These are phyloP conservation scores for Linaria vulgaris DNA, from an alignment of 257 asterid genomes.

Conservation along the genomic window DNA sequence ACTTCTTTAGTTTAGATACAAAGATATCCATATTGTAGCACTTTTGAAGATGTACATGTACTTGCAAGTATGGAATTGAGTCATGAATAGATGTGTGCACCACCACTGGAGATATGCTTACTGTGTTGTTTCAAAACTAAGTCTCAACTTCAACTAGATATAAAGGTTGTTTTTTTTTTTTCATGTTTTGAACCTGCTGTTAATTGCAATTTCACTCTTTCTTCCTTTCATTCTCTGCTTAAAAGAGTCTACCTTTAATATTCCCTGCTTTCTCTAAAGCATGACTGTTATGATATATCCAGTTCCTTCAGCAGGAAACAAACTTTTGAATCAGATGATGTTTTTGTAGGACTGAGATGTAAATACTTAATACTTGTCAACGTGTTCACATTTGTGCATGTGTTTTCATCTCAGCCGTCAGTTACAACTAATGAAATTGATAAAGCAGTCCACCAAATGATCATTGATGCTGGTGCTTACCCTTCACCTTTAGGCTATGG, in stretches of 20 bases:
- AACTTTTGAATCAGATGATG: background rate
- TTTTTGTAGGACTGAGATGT: background rate
- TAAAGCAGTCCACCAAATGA: conserved; percentile 96
- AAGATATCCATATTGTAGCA: too few relatives aligned
- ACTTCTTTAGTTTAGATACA: too few relatives aligned
- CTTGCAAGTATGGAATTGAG: too few relatives aligned
- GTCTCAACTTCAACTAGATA: too few relatives aligned
- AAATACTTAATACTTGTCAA: background rate
- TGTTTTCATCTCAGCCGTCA: conserved; percentile 60
- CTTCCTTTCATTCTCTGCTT: too few relatives aligned
- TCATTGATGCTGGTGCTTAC: conserved; percentile 95
- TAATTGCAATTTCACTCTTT: too few relatives aligned
- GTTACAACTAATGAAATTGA: conserved; percentile 93
- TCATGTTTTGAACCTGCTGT: too few relatives aligned
- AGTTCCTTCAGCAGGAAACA: background rate
- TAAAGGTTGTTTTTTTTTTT: too few relatives aligned
- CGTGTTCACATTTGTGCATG: conserved; percentile 9
- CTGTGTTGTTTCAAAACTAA: too few relatives aligned
- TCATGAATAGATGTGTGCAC: too few relatives aligned
- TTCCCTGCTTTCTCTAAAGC: background rate
- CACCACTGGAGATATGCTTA: too few relatives aligned
- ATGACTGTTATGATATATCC: background rate
- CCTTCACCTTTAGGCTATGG: conserved; percentile 98
- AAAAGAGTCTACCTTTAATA: background rate
- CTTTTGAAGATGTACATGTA: too few relatives aligned